Base-by-base conservation (phyloP, 139 green algal species). In the Raphidocelis subcapitata region DNA sequence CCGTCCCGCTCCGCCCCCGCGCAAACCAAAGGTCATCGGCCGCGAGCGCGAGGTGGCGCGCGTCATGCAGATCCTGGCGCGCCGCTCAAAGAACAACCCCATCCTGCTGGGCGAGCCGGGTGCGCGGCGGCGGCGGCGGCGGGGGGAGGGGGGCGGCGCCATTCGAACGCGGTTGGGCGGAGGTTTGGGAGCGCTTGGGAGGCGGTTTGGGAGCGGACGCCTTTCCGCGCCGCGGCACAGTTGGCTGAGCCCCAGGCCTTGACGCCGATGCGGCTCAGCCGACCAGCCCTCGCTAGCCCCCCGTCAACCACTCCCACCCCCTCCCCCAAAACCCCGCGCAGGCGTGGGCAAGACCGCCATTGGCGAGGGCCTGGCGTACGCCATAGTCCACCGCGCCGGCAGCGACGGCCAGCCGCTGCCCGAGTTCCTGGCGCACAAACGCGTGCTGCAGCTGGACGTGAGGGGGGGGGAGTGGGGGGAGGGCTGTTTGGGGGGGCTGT, bases 51-150 rank as follows among this genome's bases (percentile, higher is more conserved):
- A 99, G 85, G 89, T 98, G 31, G 29, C 80, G 63, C 88, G 95
- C 36, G 84, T 96, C 12, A 89, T 90, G 28, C 80, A 99, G 89
- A 97, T 99, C 71, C 82, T 99, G 65, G 96, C 87, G 20, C 79
- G 91, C 14, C 82, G 89, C 71, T 88, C 79, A 52, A 96, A 96
- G 86, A 98, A 97, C 90, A 99, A 98, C 88, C 94, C 96, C 54
- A 92, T 99, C 65, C 86, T 99, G 69, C 84, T 99, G 69, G 95
- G 95, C 31, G 94, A 99, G 81, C 94, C 95, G n/a, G 94, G 73
- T 69, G 72, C 16, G 70, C 29, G 3, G 5, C 55, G 20, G 14
- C 23, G 28, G 63, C 41, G n/a, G 21, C 31, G 28, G 61, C 18
- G 28, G 21, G 26, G 32, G 56, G 28, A 62, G 84, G 36, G 82